Evolutionary conservation across 495 filamentous ascomycete species (phyloP), one percentile per base, ranked within the genome.

Genomic region (Aspergillus ostianus): DNA sequence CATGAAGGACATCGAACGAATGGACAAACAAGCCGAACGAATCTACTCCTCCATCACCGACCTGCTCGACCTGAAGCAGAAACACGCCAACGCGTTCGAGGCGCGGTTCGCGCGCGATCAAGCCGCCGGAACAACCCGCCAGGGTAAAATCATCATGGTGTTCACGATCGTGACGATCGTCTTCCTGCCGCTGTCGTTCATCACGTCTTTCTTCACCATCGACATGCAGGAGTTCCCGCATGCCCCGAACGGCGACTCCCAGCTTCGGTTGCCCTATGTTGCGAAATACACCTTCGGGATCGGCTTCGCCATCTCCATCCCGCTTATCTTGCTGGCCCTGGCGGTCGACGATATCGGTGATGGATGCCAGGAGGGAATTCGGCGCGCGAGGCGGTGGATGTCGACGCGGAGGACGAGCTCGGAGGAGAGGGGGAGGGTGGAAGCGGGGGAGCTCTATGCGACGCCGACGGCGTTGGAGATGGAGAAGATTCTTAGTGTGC

Each of bases 141-240:
- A 91, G 64, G 80, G 82, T n/a, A 85, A 88, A 62, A 89, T 86
- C 5, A 85, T 90, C 58, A 85, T 91, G 80, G 82, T 90, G 8
- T 90, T 90, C 61, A 91, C 88, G 6, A 84, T 89, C 59, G 87
- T 89, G 7, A 88, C 85, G 0, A 87, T 88, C 50, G 68, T 89
- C 30, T 89, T 89, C 74, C 71, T 90, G 4, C 86, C 87, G 0
- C 67, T 89, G 54, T 83, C 80, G 5, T 90, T 90, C 67, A 88
- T 90, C 59, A 80, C 84, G 0, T 81, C 83, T 2, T 82, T 90
- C 50, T 89, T 89, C 69, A 82, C 86, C 0, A 87, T 90, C 66
- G 84, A 86, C 51, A 70, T 90, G 52, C 59, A 66, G 13, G 82
- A 88, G 53, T 90, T 84, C 50, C 74, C 70, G 3, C 69, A 70